Conservation (phyloP, 2,329 filamentous ascomycete species). For the Aspergillus sp. region DNA sequence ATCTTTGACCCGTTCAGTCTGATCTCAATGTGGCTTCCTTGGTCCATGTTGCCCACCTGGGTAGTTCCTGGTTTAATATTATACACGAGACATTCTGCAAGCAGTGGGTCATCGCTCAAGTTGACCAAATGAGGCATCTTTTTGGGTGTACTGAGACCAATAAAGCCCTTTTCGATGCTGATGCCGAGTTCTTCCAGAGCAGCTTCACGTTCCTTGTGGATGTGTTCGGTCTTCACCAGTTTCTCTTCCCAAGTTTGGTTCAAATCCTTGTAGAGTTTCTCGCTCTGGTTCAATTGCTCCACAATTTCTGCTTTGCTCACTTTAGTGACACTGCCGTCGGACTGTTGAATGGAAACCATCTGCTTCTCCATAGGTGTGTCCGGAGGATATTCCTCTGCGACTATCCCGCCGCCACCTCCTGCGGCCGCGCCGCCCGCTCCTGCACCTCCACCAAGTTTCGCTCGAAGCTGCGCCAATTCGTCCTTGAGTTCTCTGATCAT, state of each 20-base stretch:
- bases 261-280: constrained; percentile 91
- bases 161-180: constrained; percentile 97
- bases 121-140: constrained; percentile 99
- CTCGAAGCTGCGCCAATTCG: constrained; percentile 79
- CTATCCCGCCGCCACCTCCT: constrained; percentile 41
- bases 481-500: constrained; percentile 99
- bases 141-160: constrained; percentile 92
- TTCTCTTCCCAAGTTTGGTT: constrained; percentile 99
- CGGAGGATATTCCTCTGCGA: constrained; percentile 82
- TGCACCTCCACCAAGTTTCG: constrained; percentile 70
- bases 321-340: constrained; percentile 86
- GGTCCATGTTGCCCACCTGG: constrained; percentile 90
- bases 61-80: constrained; percentile 95
- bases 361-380: constrained; percentile 93
- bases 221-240: constrained; percentile 88
- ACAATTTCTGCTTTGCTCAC: constrained; percentile 98
- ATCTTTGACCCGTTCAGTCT: constrained; percentile 92
- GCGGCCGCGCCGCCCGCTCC: constrained; percentile 43
- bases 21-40: constrained; percentile 80
- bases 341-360: constrained; percentile 86
- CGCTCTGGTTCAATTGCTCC: constrained; percentile 91
- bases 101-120: constrained; percentile 86
- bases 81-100: constrained; percentile 95
- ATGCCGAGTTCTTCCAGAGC: constrained; percentile 96
- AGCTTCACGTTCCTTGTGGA: constrained; percentile 94